Base-by-base conservation (phyloP, 225 moss, liverwort and hornwort genomes). In the Marchantia polymorpha region DNA sequence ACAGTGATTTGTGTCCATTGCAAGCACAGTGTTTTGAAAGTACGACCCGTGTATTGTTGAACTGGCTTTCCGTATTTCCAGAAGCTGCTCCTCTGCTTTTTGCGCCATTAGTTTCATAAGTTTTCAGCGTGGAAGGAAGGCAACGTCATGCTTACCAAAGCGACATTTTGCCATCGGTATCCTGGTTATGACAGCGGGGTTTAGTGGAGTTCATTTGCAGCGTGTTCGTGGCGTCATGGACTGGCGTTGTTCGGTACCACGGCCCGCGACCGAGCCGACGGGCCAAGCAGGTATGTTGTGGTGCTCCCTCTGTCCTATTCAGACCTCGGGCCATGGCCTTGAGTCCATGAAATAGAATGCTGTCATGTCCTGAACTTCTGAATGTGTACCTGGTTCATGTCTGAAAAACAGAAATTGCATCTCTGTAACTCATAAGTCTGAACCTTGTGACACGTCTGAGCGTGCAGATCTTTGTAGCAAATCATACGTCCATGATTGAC, bases 401-500 rank as follows among this genome's bases (percentile, higher is more conserved):
- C n/a, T n/a, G 7, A 46, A 60, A 47, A 2, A 39, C 5, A 39
- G 5, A 39, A 39, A 39, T 39, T 2, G 39, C 39, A 39, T 39
- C 39, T 39, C 5, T 39, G 39, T 39, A 39, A 39, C 39, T 39
- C 39, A 39, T 39, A 12, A 56, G 56, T 56, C 56, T 12, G 2
- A 19, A 52, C 17, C 26, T 31, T 75, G 46, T 59, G 39, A 19
- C 39, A 39, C 82, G 66, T 46, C 71, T 71, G 65, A 80, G 23
- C 39, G 5, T 39, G 78, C 89, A 96, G 96, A 93, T 97, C 51
- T 97, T 94, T 86, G 96, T 97, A 73, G 96, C 96, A 77, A 97
- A 97, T 88, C 96, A 97, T 78, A 97, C 96, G 22, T 97, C 96
- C 23, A 97, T 97, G 96, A 97, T 97, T 83, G 96, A 97, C 84